Percentiles rank a stretch among this genome's conserved stretches.
phyloP scores from a whole-genome alignment of 1,284 basidiomycete genomes.

The Earliella scabrosa region DNA sequence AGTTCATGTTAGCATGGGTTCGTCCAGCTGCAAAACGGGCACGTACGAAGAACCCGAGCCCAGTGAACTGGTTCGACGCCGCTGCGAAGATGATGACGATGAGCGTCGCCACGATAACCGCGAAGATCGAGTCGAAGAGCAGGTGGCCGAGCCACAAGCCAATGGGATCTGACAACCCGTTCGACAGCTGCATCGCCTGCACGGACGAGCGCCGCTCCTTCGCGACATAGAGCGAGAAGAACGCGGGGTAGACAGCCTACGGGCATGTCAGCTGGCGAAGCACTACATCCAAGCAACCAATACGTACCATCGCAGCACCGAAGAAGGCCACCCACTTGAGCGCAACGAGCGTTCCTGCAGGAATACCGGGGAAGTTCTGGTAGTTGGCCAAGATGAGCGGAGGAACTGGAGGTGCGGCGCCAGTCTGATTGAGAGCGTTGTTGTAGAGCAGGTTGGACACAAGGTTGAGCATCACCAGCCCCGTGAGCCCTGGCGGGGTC shows the following conservation, averaged over 20 bases:
- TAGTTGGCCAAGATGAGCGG: conserved; percentile 60
- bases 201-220: conserved; percentile 69
- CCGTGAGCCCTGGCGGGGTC: conserved; percentile 53
- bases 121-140: conserved; percentile 71
- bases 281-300: not conserved
- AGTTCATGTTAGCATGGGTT: not conserved
- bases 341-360: conserved; percentile 57
- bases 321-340: conserved; percentile 74
- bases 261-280: not conserved
- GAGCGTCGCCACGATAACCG: conserved; percentile 59
- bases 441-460: conserved; percentile 71
- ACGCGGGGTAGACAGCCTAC: conserved; percentile 78
- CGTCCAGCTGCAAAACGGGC: not conserved
- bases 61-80: conserved; percentile 67
- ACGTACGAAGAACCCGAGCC: conserved; percentile 70
- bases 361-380: conserved; percentile 55
- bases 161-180: conserved; percentile 72
- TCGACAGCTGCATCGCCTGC: conserved; percentile 81
- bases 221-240: conserved; percentile 78
- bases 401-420: conserved; percentile 38
- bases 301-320: conserved; percentile 65
- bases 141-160: conserved; percentile 84
- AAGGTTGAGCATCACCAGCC: conserved; percentile 67
- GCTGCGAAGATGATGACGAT: conserved; percentile 66
- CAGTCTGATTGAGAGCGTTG: conserved; percentile 54